Evolutionary conservation across 2,329 filamentous ascomycete species (phyloP).

Genomic region (Drechslerella dactyloides): DNA sequence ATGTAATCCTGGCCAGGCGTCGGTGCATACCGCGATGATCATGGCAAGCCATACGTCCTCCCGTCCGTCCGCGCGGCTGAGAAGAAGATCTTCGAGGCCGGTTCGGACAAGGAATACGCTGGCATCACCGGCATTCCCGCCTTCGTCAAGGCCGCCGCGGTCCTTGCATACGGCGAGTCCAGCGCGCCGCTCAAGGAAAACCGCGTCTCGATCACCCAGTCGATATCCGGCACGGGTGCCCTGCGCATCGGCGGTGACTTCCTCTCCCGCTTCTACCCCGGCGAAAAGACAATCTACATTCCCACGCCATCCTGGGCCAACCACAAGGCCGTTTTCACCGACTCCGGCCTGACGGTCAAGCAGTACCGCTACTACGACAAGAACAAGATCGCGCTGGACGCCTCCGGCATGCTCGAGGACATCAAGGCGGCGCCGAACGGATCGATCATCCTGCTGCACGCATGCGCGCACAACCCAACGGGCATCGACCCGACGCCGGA

Average conservation of each 20-base stretch:
- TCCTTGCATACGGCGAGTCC: conserved; percentile 78
- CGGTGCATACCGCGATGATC: conserved; percentile 92
- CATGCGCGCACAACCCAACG: conserved; percentile 97
- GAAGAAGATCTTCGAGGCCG: conserved; percentile 82
- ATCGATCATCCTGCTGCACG: conserved; percentile 88
- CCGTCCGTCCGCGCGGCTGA: conserved; percentile 81
- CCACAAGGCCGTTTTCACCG: conserved; percentile 97
- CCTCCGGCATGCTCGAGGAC: conserved; percentile 80
- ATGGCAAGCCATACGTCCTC: conserved; percentile 95
- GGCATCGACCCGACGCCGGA: conserved; percentile 92
- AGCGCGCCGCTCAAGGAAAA: conserved; percentile 83
- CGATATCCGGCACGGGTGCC: conserved; percentile 95
- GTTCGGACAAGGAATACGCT: conserved; percentile 96
- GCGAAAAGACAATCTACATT: conserved; percentile 80
- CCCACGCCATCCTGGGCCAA: conserved; percentile 98
- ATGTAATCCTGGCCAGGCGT: conserved; percentile 63
- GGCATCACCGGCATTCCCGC: conserved; percentile 86
- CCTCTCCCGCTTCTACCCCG: conserved; percentile 85
- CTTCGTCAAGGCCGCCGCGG: conserved; percentile 87
- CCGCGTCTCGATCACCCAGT: conserved; percentile 54
- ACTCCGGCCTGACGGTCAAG: conserved; percentile 78
- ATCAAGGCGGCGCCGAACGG: conserved; percentile 74
- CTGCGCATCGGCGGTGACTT: conserved; percentile 93
- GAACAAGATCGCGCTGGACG: conserved; percentile 87
- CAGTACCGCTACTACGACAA: conserved; percentile 94